phyloP scores from a whole-genome alignment of 2,329 filamentous ascomycete genomes.

The Neofusicoccum cordaticola region DNA sequence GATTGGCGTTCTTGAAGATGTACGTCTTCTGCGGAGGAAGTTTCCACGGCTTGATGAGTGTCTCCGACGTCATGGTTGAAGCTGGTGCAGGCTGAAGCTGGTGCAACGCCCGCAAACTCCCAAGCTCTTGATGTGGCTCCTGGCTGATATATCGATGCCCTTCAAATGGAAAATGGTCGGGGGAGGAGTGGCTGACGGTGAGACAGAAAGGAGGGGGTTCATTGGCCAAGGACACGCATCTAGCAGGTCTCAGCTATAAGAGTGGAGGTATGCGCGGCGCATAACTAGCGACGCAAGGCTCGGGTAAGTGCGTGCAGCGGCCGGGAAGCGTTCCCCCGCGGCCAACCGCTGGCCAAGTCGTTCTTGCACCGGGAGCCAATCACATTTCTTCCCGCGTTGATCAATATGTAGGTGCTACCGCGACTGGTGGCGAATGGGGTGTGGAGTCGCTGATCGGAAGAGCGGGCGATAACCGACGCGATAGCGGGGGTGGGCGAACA shows the following conservation, averaged over 20 bases:
- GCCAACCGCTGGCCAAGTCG: not conserved
- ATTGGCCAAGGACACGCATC: not conserved
- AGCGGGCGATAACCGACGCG: not conserved
- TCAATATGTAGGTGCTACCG: not conserved
- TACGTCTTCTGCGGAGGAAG: conserved; percentile 24
- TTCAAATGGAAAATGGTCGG: not conserved
- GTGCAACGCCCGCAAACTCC: not conserved
- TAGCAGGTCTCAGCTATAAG: not conserved
- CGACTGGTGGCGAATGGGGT: not conserved
- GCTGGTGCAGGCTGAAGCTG: too few species aligned
- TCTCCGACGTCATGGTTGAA: not conserved
- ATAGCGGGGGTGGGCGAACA: not conserved
- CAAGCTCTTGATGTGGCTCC: not conserved
- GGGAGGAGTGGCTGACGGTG: too few species aligned
- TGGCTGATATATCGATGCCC: not conserved
- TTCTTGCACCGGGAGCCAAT: not conserved
- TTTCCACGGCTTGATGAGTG: conserved; percentile 25
- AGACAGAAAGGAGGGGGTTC: not conserved
- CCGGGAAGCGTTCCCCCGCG: not conserved
- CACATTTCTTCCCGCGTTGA: not conserved
- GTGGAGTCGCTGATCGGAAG: conserved; percentile 1
- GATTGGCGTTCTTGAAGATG: conserved; percentile 44
- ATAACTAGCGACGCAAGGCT: too few species aligned
- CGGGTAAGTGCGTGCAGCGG: too few species aligned
- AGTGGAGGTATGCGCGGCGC: too few species aligned